Evolutionary conservation across 106 monocot genomes (phyloP), one percentile per base, ranked within the genome.

Genomic region (Triglochin maritima): DNA sequence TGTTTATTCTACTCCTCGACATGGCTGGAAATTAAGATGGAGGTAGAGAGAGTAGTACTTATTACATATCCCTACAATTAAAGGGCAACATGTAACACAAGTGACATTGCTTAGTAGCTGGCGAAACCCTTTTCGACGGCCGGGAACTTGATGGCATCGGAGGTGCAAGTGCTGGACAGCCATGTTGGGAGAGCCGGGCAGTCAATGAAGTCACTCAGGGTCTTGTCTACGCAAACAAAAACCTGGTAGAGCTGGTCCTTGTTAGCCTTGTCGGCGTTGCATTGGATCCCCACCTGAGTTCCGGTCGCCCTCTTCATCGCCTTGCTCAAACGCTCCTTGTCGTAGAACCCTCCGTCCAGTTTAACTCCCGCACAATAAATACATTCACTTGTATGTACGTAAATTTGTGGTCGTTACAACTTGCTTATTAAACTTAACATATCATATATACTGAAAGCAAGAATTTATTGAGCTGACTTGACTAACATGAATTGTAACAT

Each of bases 161-260:
- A 9, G 2, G 67, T 44, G 60, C 79, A 83, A 0, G 15, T 52
- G 56, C 72, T 53, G 5, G n/a, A 6, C n/a, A 57, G 15, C 57
- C 57, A 5, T 10, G 41, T 64, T 2, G 79, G 76, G 17, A 71
- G 57, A 9, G 13, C n/a, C 2, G 83, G 79, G 72, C 83, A 83
- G 17, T 80, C 69, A 47, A 83, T 83, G 76, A 83, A 14, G 13
- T 54, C 15, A 13, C 16, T 46, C 17, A 29, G 79, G 0, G 56
- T 63, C 4, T 47, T 60, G 52, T 77, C 79, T 3, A 83, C 75
- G 44, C 83, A 83, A 17, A 79, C 9, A 64, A 79, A 79, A 9
- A 83, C 59, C 74, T 90, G 81, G 48, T 81, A 84, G 46, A 90
- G 60, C 57, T 90, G 90, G 62, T 59, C 76, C 66, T 82, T 84